phyloP scores from a whole-genome alignment of 106 monocot species.

The Allium sativum region DNA sequence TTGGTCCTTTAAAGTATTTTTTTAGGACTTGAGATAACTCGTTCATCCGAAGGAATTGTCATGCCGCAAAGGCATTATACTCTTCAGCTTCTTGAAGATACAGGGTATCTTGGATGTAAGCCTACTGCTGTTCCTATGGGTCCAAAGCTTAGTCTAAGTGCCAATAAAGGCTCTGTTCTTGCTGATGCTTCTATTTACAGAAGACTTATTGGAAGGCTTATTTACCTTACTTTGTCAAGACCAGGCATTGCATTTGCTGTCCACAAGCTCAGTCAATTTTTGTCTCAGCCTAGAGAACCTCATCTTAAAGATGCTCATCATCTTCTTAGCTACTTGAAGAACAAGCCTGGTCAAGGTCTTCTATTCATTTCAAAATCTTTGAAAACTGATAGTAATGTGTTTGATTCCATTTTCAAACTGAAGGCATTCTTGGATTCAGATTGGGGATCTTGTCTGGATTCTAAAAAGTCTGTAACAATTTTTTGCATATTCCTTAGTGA shows the following conservation, averaged over 20 bases:
- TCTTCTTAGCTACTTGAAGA: too few species aligned
- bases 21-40: not conserved
- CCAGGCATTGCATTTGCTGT: not conserved
- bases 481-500: too few species aligned
- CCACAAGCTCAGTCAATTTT: not conserved
- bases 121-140: not conserved
- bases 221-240: not conserved
- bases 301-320: too few species aligned
- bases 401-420: too few species aligned
- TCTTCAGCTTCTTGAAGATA: not conserved
- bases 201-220: conserved; percentile 1
- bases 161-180: not conserved
- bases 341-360: too few species aligned
- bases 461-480: too few species aligned
- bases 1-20: not conserved
- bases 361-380: too few species aligned
- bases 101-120: too few species aligned
- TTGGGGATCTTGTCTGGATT: too few species aligned
- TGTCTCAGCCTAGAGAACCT: too few species aligned
- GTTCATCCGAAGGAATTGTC: not conserved
- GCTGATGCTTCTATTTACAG: not conserved
- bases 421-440: too few species aligned
- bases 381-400: too few species aligned
- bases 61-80: not conserved
- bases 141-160: not conserved